Base-by-base conservation (phyloP, 1,139 yeast species). In the Sporopachydermia cereana region DNA sequence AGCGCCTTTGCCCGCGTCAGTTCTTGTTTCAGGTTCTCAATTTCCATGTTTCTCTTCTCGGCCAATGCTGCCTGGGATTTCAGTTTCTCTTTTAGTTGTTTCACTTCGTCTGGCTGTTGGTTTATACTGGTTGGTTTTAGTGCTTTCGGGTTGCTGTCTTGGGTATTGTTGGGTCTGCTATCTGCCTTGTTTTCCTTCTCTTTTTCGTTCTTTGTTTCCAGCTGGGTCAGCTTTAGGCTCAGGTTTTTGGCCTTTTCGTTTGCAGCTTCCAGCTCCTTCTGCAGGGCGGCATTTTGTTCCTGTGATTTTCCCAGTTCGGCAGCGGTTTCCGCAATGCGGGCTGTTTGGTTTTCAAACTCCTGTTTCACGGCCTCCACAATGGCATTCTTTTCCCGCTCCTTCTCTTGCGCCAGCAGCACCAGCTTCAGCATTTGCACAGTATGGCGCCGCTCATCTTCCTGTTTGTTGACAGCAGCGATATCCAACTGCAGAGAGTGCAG, bases 11-110 rank as follows among this genome's bases (percentile, higher is more conserved):
- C 22, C 9, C 39, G 5, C 9, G 39, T 34, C 9, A 34, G 39
- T 20, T 34, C 39, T 21, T 34, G 39, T 34, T 34, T 34, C 39
- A 34, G 39, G 22, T 12, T 7, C 17, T 34, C 39, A 12, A 34
- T 34, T 34, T 34, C 39, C n/a, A 34, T 34, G 22, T 20, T 34
- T 20, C 17, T 34, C 22, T 34, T 16, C 17, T 34, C 39, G 9
- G 5, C 17, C n/a, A 7, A n/a, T 9, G 39, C n/a, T 16, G 22
- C n/a, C 17, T 34, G 39, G n/a, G n/a, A 12, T 34, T 34, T 5
- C 9, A 34, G 39, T 34, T 34, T n/a, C 17, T 34, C 39, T 34
- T 7, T 34, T 7, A 34, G 22, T 12, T 12, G n/a, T 12, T 27
- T 27, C n/a, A 12, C 30, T 27, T 27, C 30, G 12, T 12, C 30